Percentiles rank a stretch among this genome's conserved stretches.
phyloP scores from a whole-genome alignment of 2,329 filamentous ascomycete species.

The Sclerotinia minor region DNA sequence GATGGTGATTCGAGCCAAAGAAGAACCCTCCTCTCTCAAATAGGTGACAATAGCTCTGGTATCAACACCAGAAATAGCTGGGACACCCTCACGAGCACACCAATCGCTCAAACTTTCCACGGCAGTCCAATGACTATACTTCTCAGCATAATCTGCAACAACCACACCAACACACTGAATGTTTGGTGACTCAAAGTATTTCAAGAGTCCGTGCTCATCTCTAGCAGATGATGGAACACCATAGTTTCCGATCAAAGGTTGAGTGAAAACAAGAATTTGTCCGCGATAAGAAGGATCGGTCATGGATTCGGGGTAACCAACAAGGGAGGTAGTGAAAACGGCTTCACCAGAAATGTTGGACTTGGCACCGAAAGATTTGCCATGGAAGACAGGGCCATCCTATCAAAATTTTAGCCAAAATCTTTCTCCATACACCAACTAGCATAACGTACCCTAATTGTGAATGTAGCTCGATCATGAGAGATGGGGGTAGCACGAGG shows the following conservation, averaged over 20 bases:
- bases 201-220: constrained; percentile 86
- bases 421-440: background rate
- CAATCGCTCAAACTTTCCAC: constrained; percentile 91
- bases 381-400: constrained; percentile 94
- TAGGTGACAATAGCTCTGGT: constrained; percentile 95
- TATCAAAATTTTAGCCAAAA: constrained; percentile 45
- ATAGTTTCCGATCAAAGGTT: constrained; percentile 97
- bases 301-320: constrained; percentile 95
- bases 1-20: constrained; percentile 88
- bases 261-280: constrained; percentile 97
- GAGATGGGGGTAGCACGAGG: constrained; percentile 65
- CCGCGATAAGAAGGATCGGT: constrained; percentile 86
- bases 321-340: constrained; percentile 96
- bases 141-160: constrained; percentile 87
- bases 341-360: constrained; percentile 97
- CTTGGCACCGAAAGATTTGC: constrained; percentile 94
- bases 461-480: constrained; percentile 84
- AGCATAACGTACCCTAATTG: constrained; percentile 69
- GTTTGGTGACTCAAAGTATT: constrained; percentile 98
- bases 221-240: constrained; percentile 85
- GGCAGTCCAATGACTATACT: constrained; percentile 98
- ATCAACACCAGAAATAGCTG: constrained; percentile 94
- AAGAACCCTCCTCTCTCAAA: constrained; percentile 94
- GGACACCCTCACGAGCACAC: constrained; percentile 95
- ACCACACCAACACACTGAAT: constrained; percentile 96